Percentiles rank a stretch among this genome's conserved stretches.
Conservation (phyloP, 1,139 yeast genomes). For the Lodderomyces beijingensis region DNA sequence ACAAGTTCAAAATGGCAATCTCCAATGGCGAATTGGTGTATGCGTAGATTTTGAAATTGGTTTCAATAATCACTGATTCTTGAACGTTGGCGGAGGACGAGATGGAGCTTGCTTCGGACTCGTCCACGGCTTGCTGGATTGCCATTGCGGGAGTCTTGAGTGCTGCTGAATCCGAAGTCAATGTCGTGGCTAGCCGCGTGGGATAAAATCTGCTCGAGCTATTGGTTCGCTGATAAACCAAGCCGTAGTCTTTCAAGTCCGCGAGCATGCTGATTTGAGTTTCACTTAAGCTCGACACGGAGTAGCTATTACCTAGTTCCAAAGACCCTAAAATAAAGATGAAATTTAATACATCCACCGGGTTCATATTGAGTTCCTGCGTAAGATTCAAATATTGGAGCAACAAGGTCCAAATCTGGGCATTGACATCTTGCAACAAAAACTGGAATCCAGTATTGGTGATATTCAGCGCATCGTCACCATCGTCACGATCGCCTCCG, state of each 20-base stretch:
- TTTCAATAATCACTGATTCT: slow-evolving; percentile 84
- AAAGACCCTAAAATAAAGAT: slow-evolving; percentile 90
- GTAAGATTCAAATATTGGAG: slow-evolving; percentile 84
- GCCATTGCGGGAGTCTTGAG: slow-evolving; percentile 68
- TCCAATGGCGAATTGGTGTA: slow-evolving; percentile 94
- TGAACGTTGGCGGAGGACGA: slow-evolving; percentile 17
- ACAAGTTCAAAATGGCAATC: slow-evolving; percentile 84
- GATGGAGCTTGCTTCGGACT: slow-evolving; percentile 15
- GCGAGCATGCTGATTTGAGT: slow-evolving; percentile 86
- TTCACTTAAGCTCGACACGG: slow-evolving; percentile 63
- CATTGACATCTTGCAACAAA: slow-evolving; percentile 82
- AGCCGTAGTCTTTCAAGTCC: slow-evolving; percentile 87
- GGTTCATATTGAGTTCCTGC: slow-evolving; percentile 84
- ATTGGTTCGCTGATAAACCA: slow-evolving; percentile 72
- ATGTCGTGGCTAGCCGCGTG: slow-evolving; percentile 83
- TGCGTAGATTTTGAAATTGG: slow-evolving; percentile 89
- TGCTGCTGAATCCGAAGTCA: slow-evolving; percentile 78
- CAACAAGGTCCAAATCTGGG: slow-evolving; percentile 91
- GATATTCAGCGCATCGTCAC: slow-evolving; percentile 51
- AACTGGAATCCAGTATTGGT: slow-evolving; percentile 94
- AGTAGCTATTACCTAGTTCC: slow-evolving; percentile 85
- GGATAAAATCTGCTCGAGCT: slow-evolving; percentile 74
- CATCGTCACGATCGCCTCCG: too few relatives aligned
- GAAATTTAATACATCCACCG: slow-evolving; percentile 91
- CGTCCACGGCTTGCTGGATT: slow-evolving; percentile 52